Evolutionary conservation across 176 grass and related monocot species (phyloP), one percentile per base, ranked within the genome.

Genomic region (Carex cristatella): DNA sequence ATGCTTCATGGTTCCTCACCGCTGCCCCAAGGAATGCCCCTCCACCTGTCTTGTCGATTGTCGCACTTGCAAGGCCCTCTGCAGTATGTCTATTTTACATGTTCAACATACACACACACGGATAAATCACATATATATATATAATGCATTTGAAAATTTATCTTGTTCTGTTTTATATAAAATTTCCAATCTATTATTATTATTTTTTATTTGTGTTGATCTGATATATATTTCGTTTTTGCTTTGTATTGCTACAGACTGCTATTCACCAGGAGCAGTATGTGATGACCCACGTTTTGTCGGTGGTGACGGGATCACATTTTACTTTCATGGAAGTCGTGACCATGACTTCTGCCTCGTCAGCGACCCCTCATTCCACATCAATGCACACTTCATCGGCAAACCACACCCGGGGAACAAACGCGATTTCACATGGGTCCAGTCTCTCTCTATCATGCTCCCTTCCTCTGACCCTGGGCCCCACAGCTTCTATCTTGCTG

Each of bases 341-440:
- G 70, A 79, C 60, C 57, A 48, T 2, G 69, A 88, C 60, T 88
- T 88, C 81, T 88, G 86, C 86, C 75, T 85, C 2, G 42, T 85
- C 35, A 80, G 46, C 16, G 81, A 88, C 82, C 48, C 74, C 1
- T 49, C 63, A 18, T 30, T 88, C 82, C 82, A 88, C 82, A 85
- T 88, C 72, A 88, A 88, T 67, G 87, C 75, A 10, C 87, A 86
- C 42, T 82, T 82, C 83, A 65, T 82, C 7, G 87, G 75, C 7
- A 89, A 89, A 79, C 74, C 75, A 0, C 83, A 69, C 23, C 57
- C 83, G 30, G 23, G 60, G 53, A 89, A 81, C 61, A 86, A 79
- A 13, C 54, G 87, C 0, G 83, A 89, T 77, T 86, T 89, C 83
- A 89, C 87, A 12, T 89, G 83, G 76, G 65, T 89, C 28, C 87